A percentile compares a stretch with the other conserved stretches of the same genome.
These are phyloP conservation scores for Carex myosuroides DNA, from an alignment of 176 grass and related monocot genomes.

Conservation along the genomic window DNA sequence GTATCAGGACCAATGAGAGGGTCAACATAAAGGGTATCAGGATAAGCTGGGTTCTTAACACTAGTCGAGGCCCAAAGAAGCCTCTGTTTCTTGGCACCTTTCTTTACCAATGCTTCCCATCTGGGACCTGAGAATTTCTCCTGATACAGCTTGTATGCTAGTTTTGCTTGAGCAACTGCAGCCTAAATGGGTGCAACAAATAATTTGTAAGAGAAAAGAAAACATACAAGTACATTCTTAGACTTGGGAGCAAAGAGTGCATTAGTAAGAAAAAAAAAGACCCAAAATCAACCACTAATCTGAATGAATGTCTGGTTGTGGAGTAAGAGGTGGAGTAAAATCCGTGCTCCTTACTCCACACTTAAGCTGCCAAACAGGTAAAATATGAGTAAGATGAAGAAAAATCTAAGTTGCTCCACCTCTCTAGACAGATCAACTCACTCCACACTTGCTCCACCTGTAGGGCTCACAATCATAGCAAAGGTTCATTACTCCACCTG, in stretches of 20 bases:
- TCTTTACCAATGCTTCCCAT: slow-evolving; percentile 97
- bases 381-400: no score
- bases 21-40: slow-evolving; percentile 92
- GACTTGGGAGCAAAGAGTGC: neutral
- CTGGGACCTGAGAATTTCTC: slow-evolving; percentile 98
- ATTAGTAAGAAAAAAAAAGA: neutral
- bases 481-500: no score
- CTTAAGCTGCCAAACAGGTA: no score
- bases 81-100: slow-evolving; percentile 98
- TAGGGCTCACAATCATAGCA: no score
- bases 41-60: slow-evolving; percentile 93
- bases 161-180: slow-evolving; percentile 86
- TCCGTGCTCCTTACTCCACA: no score
- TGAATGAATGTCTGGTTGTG: no score
- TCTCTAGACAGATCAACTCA: no score
- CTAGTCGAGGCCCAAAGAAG: slow-evolving; percentile 94
- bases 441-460: no score
- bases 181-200: slow-evolving; percentile 40
- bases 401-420: no score
- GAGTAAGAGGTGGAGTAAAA: no score
- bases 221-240: neutral
- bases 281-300: neutral
- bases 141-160: slow-evolving; percentile 89
- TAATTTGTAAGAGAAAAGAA: neutral
- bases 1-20: slow-evolving; percentile 98